phyloP scores from a whole-genome alignment of 2,329 filamentous ascomycete genomes.

The Diaporthe destruens region DNA sequence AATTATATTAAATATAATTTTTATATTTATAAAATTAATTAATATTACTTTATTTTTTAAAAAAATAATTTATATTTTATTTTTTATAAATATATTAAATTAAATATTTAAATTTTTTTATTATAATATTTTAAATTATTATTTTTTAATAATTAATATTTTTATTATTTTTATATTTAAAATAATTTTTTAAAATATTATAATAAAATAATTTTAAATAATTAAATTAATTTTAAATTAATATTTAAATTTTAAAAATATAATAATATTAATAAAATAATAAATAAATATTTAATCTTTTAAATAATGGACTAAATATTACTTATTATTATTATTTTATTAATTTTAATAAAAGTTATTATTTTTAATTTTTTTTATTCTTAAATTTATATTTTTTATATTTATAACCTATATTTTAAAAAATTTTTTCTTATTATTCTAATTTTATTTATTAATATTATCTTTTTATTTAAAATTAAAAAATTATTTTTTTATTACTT shows the following conservation, averaged over 20 bases:
- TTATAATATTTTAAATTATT: background rate
- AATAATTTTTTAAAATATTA: background rate
- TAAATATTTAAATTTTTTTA: background rate
- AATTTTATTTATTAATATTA: background rate
- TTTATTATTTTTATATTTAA: background rate
- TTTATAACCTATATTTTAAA: background rate
- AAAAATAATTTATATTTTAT: no score
- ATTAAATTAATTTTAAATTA: background rate
- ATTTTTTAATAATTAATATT: background rate
- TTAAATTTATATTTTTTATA: background rate
- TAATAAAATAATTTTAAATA: slow-evolving; percentile 1
- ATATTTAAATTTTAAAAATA: background rate
- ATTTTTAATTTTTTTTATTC: background rate
- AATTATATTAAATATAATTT: no score
- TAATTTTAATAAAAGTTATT: background rate
- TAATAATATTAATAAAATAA: background rate
- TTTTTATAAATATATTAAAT: background rate
- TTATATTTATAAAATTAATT: no score
- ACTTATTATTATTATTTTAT: no score
- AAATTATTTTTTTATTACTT: background rate
- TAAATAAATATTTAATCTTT: no score
- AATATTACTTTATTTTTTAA: no score
- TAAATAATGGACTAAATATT: background rate
- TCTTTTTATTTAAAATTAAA: background rate
- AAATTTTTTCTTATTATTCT: background rate